Percentiles rank a stretch among this genome's conserved stretches.
Conservation (phyloP, 805 yeast species). For the Ogataea ramenticola region DNA sequence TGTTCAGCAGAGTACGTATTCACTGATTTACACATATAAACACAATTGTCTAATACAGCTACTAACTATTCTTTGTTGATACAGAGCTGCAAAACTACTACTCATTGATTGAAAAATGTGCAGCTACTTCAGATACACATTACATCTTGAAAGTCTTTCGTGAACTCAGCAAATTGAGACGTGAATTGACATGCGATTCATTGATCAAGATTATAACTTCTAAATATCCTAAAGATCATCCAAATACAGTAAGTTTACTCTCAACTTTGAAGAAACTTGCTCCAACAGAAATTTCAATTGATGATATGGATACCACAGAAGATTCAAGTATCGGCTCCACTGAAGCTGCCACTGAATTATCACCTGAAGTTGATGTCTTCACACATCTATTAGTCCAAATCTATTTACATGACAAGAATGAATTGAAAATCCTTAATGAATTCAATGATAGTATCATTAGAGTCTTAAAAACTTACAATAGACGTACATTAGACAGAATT, state of each 20-base stretch:
- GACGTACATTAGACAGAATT: conserved; percentile 78
- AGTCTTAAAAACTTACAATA: conserved; percentile 58
- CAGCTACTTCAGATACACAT: conserved; percentile 68
- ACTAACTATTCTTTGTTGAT: background rate
- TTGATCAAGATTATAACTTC: conserved; percentile 47
- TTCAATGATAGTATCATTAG: conserved; percentile 48
- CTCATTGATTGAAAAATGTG: conserved; percentile 27
- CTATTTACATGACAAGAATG: conserved; percentile 58
- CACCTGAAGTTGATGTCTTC: conserved; percentile 78
- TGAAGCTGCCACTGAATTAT: conserved; percentile 28
- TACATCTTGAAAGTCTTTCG: conserved; percentile 81
- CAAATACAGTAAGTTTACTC: conserved; percentile 35
- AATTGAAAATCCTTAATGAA: conserved; percentile 38
- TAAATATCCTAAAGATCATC: conserved; percentile 46
- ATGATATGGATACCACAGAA: conserved; percentile 23
- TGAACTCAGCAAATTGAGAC: conserved; percentile 71
- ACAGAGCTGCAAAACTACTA: background rate
- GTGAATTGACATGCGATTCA: conserved; percentile 46
- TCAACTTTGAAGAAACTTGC: conserved; percentile 24
- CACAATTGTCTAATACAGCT: too few relatives aligned
- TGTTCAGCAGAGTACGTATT: background rate
- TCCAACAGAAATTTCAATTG: conserved; percentile 25
- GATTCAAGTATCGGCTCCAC: conserved; percentile 10
- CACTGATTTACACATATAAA: too few relatives aligned
- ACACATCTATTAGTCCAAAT: conserved; percentile 74